Evolutionary conservation across 2,329 filamentous ascomycete genomes (phyloP), one percentile per base, ranked within the genome.

Genomic region (Bimuria novae-zelandiae): DNA sequence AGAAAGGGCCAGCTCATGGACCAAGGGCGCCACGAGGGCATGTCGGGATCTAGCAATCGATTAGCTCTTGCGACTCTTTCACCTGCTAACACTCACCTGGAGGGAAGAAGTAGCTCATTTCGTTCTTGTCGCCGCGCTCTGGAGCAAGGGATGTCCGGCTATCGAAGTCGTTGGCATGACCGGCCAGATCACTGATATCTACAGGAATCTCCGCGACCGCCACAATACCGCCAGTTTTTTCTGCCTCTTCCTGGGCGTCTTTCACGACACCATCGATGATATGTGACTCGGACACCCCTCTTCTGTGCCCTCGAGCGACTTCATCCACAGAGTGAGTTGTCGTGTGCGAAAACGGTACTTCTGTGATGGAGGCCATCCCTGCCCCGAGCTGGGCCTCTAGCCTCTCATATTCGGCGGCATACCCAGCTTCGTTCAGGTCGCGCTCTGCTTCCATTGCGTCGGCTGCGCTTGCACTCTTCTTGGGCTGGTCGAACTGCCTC

Each of bases 151-250:
- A 62, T 35, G 64, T 70, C 21, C 65, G 61, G 2, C 64, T 64
- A 16, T 74, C 68, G 22, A 68, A 69, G 40, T 74, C 64, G 17
- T 57, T 61, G 35, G 69, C 73, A 12, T 72, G 74, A 21, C 75
- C 63, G 11, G 61, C 41, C n/a, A 55, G 58, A 29, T 72, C 72
- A 51, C 76, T 79, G 51, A 79, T 70, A 46, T 80, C 77, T 3
- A 79, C 67, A 5, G 69, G 64, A 19, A 70, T 55, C 32, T 77
- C 75, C 50, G 73, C 52, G 25, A 79, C 67, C 29, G 75, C 76
- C 14, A 79, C 69, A 19, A 80, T 77, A 30, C 68, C 72, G 4
- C 76, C 76, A 4, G 69, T 74, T 57, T 76, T 72, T 29, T 78
- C 71, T 1, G 77, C 77, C 27, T 75, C 70, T 40, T 71, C 67